phyloP scores from a whole-genome alignment of 148 eudicot genomes.

The Arctostaphylos glauca region DNA sequence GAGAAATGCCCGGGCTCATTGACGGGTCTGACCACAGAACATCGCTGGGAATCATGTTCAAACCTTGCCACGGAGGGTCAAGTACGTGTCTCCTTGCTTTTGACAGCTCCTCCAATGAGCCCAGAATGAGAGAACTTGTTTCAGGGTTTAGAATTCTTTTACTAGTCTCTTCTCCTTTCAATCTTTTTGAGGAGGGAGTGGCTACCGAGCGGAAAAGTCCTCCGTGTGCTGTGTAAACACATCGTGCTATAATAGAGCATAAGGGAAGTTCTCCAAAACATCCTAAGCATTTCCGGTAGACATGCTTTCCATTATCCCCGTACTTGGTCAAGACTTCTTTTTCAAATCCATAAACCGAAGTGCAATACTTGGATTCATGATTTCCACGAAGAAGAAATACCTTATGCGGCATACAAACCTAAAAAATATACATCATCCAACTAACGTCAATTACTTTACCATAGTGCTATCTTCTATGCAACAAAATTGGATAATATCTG shows the following conservation, averaged over 20 bases:
- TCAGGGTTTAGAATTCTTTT: conserved; percentile 33
- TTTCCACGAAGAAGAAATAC: conserved; percentile 90
- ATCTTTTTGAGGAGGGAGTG: conserved; percentile 46
- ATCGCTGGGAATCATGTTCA: conserved; percentile 89
- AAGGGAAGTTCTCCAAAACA: neutral
- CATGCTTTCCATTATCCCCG: conserved; percentile 82
- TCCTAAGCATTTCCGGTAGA: conserved; percentile 36
- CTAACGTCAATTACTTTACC: too few relatives aligned
- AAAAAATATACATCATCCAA: conserved; percentile 24
- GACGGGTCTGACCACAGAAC: conserved; percentile 97
- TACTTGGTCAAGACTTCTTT: conserved; percentile 83
- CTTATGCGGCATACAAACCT: conserved; percentile 76
- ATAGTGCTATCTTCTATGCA: too few relatives aligned
- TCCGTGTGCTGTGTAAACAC: neutral
- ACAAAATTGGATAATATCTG: too few relatives aligned
- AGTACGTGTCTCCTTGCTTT: conserved; percentile 76
- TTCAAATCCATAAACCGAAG: conserved; percentile 90
- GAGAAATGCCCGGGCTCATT: conserved; percentile 80
- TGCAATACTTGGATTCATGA: conserved; percentile 91
- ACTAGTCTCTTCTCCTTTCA: conserved; percentile 71
- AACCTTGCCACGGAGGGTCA: conserved; percentile 95
- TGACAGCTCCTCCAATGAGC: neutral
- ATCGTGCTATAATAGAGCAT: neutral
- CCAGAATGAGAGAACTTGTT: neutral
- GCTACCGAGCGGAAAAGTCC: conserved; percentile 63